Evolutionary conservation across 2,329 filamentous ascomycete species (phyloP).

Genomic region (Calonectria hawksworthii): DNA sequence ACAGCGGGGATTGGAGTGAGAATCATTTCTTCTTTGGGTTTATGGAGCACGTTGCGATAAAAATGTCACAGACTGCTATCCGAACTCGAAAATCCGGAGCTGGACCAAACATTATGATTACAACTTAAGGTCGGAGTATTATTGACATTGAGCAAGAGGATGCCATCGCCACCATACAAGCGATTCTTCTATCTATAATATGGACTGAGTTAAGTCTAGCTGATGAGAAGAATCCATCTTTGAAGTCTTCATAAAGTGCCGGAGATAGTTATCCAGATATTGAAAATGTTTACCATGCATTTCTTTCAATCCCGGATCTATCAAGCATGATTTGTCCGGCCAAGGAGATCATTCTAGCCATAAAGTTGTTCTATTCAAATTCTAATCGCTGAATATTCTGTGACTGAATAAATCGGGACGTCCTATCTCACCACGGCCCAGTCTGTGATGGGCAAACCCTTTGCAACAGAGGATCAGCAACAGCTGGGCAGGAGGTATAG

Average conservation of each 20-base stretch:
- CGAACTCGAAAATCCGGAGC: neutral
- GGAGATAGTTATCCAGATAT: neutral
- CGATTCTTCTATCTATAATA: no score
- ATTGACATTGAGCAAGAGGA: neutral
- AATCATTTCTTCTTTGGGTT: neutral
- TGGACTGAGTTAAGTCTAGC: no score
- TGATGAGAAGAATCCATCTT: fast-evolving
- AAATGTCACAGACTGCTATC: neutral
- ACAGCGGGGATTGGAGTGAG: neutral
- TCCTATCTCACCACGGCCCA: neutral
- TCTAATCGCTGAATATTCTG: neutral
- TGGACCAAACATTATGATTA: neutral
- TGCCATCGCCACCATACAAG: neutral
- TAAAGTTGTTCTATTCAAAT: neutral
- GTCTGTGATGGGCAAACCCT: fast-evolving
- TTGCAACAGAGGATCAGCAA: neutral
- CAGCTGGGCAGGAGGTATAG: neutral
- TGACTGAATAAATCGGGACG: neutral
- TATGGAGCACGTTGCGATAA: neutral
- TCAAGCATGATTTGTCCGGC: neutral
- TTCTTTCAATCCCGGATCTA: neutral
- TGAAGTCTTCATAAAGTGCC: neutral
- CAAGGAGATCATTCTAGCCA: neutral
- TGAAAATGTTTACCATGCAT: neutral
- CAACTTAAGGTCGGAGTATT: neutral